Conservation (phyloP, 2,329 filamentous ascomycete species). For the Fusarium sambucinum region DNA sequence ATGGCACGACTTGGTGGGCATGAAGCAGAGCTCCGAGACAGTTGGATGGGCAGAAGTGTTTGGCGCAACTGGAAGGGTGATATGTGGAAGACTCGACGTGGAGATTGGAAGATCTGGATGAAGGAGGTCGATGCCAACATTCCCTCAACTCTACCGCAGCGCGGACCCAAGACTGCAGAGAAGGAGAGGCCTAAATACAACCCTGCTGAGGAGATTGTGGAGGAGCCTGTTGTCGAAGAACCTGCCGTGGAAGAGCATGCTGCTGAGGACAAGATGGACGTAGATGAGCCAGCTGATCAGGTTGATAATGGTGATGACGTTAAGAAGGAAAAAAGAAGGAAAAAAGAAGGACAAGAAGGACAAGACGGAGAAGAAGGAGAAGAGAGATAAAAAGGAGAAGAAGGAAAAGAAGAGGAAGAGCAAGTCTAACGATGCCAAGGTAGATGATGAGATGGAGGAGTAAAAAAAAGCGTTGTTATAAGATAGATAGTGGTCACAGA, state of each 20-base stretch:
- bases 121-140: slow-evolving; percentile 59
- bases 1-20: slow-evolving; percentile 62
- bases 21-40: slow-evolving; percentile 64
- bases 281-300: slow-evolving; percentile 18
- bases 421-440: slow-evolving; percentile 14
- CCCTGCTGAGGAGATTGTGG: background rate
- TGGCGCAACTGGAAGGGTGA: slow-evolving; percentile 71
- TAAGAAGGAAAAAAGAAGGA: background rate
- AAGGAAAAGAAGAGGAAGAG: slow-evolving; percentile 22
- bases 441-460: slow-evolving; percentile 23
- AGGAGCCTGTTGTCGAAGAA: slow-evolving; percentile 8
- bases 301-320: slow-evolving; percentile 9
- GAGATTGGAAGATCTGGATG: slow-evolving; percentile 69
- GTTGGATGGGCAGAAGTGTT: slow-evolving; percentile 66
- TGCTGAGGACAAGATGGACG: slow-evolving; percentile 24
- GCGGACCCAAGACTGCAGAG: slow-evolving; percentile 25
- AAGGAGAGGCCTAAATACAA: slow-evolving; percentile 10
- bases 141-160: slow-evolving; percentile 36
- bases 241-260: background rate
- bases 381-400: slow-evolving; percentile 18
- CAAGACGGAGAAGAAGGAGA: background rate
- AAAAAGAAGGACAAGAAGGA: slow-evolving; percentile 10
- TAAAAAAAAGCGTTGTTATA: slow-evolving; percentile 21
- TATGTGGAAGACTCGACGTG: slow-evolving; percentile 64
- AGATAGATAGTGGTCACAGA: slow-evolving; percentile 29